Conservation (phyloP, 129 eudicot genomes). For the Calendula officinalis region DNA sequence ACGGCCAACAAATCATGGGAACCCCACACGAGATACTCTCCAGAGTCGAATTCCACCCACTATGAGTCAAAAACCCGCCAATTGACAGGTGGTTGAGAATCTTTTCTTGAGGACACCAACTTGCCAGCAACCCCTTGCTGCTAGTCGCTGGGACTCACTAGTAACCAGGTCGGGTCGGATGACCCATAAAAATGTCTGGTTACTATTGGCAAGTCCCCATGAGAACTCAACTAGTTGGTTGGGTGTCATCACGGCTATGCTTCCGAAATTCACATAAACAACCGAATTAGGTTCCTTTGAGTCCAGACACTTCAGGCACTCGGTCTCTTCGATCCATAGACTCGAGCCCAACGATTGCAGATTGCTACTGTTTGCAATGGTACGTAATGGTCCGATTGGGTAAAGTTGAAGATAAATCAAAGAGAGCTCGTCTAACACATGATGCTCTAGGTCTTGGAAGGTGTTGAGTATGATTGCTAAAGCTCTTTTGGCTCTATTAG, state of each 20-base stretch:
- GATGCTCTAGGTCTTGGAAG: constrained; percentile 23
- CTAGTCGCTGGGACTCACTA: neutral
- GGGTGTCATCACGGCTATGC: constrained; percentile 18
- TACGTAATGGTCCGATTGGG: constrained; percentile 20
- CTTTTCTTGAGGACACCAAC: constrained; percentile 32
- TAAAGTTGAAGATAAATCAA: constrained; percentile 4
- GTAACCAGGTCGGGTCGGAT: constrained; percentile 16
- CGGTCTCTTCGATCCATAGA: constrained; percentile 25
- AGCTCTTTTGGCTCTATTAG: constrained; percentile 10
- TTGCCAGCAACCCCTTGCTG: neutral
- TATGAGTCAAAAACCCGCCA: constrained; percentile 26
- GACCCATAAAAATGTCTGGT: constrained; percentile 27
- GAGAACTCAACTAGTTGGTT: constrained; percentile 24
- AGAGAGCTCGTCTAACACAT: constrained; percentile 22
- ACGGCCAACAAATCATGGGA: constrained; percentile 33
- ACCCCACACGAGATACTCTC: constrained; percentile 18
- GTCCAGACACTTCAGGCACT: constrained; percentile 22
- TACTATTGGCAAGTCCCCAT: constrained; percentile 26
- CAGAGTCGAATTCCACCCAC: constrained; percentile 14
- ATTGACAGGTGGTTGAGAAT: constrained; percentile 21
- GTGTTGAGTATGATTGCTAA: constrained; percentile 23
- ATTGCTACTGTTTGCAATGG: neutral
- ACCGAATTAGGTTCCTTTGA: constrained; percentile 15
- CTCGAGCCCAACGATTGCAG: constrained; percentile 8
- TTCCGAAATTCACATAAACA: constrained; percentile 19